These are phyloP conservation scores for Penicillium sp. DNA, from an alignment of 2,329 filamentous ascomycete genomes.

Conservation along the genomic window DNA sequence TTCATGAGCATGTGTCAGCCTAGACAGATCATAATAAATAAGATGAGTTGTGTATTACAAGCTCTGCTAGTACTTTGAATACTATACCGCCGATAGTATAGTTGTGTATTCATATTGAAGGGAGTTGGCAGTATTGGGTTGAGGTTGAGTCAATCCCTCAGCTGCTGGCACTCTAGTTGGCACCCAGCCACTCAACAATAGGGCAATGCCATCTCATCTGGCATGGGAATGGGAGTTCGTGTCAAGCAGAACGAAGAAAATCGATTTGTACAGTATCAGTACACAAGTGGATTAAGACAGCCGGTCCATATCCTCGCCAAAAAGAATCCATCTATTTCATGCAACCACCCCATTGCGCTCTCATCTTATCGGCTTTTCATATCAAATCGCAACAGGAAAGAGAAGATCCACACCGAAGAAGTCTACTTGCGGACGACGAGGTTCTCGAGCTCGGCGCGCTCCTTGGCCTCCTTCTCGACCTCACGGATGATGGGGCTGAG, in stretches of 20 bases:
- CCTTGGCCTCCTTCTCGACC: constrained; percentile 68
- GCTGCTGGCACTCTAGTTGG: too few species aligned
- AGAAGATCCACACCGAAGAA: constrained; percentile 7
- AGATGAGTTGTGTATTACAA: too few species aligned
- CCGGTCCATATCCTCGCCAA: constrained; percentile 29
- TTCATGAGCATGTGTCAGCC: background rate
- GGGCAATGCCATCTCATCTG: background rate
- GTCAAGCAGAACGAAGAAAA: constrained; percentile 32
- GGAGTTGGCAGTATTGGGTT: too few species aligned
- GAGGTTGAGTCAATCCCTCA: too few species aligned
- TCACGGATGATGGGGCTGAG: constrained; percentile 69
- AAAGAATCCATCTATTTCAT: constrained; percentile 29
- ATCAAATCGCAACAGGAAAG: constrained; percentile 22
- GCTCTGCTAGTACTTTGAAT: too few species aligned
- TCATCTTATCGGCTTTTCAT: constrained; percentile 28
- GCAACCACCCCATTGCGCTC: constrained; percentile 20
- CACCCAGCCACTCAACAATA: too few species aligned
- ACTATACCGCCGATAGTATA: too few species aligned
- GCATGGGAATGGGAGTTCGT: background rate
- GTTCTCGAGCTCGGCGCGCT: constrained; percentile 70
- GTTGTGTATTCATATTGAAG: too few species aligned
- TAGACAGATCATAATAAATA: background rate
- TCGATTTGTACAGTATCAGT: constrained; percentile 49
- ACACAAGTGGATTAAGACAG: constrained; percentile 35
- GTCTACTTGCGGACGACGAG: constrained; percentile 61